phyloP scores from a whole-genome alignment of 805 yeast genomes.

The Saccharomycopsis sp. region DNA sequence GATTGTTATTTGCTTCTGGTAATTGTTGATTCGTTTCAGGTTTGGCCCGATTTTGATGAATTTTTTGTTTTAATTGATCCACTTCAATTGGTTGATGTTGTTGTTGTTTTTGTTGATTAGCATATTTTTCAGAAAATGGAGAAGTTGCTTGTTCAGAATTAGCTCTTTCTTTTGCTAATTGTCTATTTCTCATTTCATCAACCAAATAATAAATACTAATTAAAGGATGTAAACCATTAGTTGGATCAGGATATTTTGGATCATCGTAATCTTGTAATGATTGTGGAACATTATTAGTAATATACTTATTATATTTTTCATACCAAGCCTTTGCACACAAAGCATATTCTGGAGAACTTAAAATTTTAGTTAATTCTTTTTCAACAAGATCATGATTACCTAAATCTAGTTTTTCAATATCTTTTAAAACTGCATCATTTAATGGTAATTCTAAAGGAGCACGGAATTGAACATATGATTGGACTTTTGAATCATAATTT shows the following conservation, averaged over 20 bases:
- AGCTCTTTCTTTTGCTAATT: slow-evolving; percentile 42
- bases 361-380: slow-evolving; percentile 43
- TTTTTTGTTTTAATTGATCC: slow-evolving; percentile 19
- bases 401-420: slow-evolving; percentile 71
- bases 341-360: slow-evolving; percentile 58
- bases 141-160: slow-evolving; percentile 9
- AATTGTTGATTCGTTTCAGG: too few species aligned
- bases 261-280: slow-evolving; percentile 15
- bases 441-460: slow-evolving; percentile 64
- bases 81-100: slow-evolving; percentile 17
- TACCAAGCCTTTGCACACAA: slow-evolving; percentile 56
- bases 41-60: slow-evolving; percentile 16
- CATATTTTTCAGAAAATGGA: slow-evolving; percentile 6
- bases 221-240: slow-evolving; percentile 79
- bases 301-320: slow-evolving; percentile 25
- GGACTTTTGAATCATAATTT: slow-evolving; percentile 69
- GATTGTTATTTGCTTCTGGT: not conserved
- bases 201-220: slow-evolving; percentile 80
- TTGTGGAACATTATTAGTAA: slow-evolving; percentile 5
- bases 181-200: slow-evolving; percentile 70
- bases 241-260: slow-evolving; percentile 53
- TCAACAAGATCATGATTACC: slow-evolving; percentile 52
- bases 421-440: slow-evolving; percentile 54
- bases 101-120: not conserved
- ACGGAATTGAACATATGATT: slow-evolving; percentile 67